These are phyloP conservation scores for Neocucurbitaria cava DNA, from an alignment of 2,329 filamentous ascomycete genomes.

Conservation along the genomic window DNA sequence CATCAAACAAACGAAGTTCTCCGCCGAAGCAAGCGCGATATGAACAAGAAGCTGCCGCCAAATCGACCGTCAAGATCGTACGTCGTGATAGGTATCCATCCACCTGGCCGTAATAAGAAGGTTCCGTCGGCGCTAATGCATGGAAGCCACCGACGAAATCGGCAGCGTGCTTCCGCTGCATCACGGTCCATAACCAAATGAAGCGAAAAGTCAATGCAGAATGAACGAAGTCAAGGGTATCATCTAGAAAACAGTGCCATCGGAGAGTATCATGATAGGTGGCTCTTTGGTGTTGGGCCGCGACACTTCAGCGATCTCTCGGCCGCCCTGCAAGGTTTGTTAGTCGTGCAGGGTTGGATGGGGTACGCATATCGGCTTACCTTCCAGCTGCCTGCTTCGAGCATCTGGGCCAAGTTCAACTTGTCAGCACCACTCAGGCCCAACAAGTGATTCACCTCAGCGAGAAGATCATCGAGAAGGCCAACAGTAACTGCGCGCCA, in stretches of 20 bases:
- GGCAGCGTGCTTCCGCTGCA: conserved; percentile 24
- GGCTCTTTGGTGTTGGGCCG: conserved; percentile 95
- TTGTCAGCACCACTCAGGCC: conserved; percentile 72
- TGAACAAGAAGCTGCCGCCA: conserved; percentile 29
- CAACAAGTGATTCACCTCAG: conserved; percentile 72
- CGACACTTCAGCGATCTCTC: conserved; percentile 94
- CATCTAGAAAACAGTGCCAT: conserved; percentile 91
- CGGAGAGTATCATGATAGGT: conserved; percentile 93
- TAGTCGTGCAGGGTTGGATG: conserved; percentile 12
- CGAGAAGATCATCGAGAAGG: conserved; percentile 73
- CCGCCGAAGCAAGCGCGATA: conserved; percentile 12
- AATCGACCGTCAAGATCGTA: conserved; percentile 37
- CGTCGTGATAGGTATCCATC: conserved; percentile 27
- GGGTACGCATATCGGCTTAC: conserved; percentile 57
- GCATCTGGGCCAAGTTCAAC: conserved; percentile 82
- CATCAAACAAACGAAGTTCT: conserved; percentile 1
- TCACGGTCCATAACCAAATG: conserved; percentile 18
- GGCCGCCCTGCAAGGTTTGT: conserved; percentile 71
- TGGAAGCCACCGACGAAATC: conserved; percentile 11
- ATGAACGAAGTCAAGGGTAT: conserved; percentile 48
- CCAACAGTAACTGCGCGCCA: conserved; percentile 79
- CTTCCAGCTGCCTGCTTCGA: conserved; percentile 98
- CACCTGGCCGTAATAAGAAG: conserved; percentile 25
- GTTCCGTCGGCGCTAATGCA: conserved; percentile 11
- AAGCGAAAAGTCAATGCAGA: conserved; percentile 32